These are phyloP conservation scores for Aspergillus transmontanensis DNA, from an alignment of 2,329 filamentous ascomycete species.

Conservation along the genomic window DNA sequence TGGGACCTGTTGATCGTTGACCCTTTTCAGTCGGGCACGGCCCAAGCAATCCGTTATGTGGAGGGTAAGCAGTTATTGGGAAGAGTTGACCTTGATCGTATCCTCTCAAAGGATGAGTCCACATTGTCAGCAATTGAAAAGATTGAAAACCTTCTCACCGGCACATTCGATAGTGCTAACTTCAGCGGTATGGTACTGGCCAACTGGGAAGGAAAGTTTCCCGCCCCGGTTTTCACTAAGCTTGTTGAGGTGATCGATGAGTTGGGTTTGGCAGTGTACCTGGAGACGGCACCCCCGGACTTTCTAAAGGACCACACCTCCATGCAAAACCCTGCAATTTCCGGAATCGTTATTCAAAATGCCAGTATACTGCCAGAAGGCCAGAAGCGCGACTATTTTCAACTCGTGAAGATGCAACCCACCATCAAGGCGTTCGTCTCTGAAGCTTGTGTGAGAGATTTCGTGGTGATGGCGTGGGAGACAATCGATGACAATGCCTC, in stretches of 20 bases:
- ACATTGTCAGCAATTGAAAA: constrained; percentile 30
- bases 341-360: constrained; percentile 46
- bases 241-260: constrained; percentile 36
- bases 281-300: constrained; percentile 44
- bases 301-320: constrained; percentile 42
- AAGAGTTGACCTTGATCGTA: constrained; percentile 32
- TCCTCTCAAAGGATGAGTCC: constrained; percentile 26
- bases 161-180: constrained; percentile 26
- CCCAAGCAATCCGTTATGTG: constrained; percentile 33
- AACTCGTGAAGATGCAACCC: constrained; percentile 43
- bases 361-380: constrained; percentile 45
- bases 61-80: constrained; percentile 31
- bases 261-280: constrained; percentile 45
- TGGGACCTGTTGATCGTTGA: constrained; percentile 51
- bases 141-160: constrained; percentile 30
- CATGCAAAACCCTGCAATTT: constrained; percentile 38
- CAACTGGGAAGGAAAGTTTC: constrained; percentile 42
- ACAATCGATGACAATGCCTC: constrained; percentile 43
- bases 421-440: constrained; percentile 51
- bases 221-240: constrained; percentile 29
- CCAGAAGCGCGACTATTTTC: constrained; percentile 49
- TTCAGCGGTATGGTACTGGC: constrained; percentile 48
- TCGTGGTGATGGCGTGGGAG: constrained; percentile 50
- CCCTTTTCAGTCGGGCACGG: constrained; percentile 40
- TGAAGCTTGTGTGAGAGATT: constrained; percentile 48